Evolutionary conservation across 2,329 filamentous ascomycete genomes (phyloP).

Genomic region (Phialophora tarda): DNA sequence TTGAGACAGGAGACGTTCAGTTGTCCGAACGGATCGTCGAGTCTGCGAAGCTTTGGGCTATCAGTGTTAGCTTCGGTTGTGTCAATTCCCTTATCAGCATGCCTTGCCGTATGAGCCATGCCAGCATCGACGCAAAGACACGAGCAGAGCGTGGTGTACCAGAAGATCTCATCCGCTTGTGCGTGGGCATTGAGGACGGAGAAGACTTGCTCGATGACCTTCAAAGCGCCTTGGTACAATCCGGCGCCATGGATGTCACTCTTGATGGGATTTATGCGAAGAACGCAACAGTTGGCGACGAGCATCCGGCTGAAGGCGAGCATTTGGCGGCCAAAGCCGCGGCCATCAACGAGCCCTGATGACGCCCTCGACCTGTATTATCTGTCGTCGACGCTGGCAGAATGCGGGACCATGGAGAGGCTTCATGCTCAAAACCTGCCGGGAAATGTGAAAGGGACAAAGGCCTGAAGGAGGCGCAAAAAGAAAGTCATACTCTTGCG

Average conservation of each 20-base stretch:
- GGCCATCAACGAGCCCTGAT: constrained; percentile 37
- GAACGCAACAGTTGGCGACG: constrained; percentile 32
- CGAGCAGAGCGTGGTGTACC: constrained; percentile 87
- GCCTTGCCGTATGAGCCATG: constrained; percentile 99
- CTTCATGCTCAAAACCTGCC: background rate
- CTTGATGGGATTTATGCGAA: constrained; percentile 78
- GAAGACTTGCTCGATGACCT: constrained; percentile 93
- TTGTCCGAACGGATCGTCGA: constrained; percentile 94
- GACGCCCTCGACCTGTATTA: background rate
- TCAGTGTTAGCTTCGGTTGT: constrained; percentile 96
- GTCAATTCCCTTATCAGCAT: constrained; percentile 99
- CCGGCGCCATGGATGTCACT: constrained; percentile 86
- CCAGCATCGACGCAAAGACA: constrained; percentile 95
- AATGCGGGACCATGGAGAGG: background rate
- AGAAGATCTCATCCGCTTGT: constrained; percentile 93
- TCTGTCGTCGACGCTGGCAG: background rate
- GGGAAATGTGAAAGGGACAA: background rate
- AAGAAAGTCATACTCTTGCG: background rate
- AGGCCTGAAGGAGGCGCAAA: background rate
- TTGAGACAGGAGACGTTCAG: constrained; percentile 86
- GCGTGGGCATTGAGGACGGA: constrained; percentile 93
- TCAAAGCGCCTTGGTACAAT: constrained; percentile 87
- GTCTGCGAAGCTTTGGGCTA: constrained; percentile 87
- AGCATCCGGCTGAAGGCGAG: constrained; percentile 36
- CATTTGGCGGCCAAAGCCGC: constrained; percentile 35